Evolutionary conservation across 1,284 basidiomycete species (phyloP).

Genomic region (Exobasidium rhododendri): DNA sequence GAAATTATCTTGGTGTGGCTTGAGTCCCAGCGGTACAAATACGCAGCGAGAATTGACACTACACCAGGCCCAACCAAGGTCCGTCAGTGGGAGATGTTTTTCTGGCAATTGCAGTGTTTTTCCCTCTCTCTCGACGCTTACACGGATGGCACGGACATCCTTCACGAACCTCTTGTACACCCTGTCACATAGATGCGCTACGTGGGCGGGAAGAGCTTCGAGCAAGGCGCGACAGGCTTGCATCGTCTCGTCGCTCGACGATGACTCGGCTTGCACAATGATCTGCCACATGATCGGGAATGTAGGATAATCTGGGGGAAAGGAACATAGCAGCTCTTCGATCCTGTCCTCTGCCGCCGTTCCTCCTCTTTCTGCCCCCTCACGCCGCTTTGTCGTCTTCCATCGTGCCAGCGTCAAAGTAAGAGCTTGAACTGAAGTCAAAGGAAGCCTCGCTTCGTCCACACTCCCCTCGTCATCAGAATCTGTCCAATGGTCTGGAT

Average conservation of each 20-base stretch:
- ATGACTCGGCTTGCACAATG: background rate
- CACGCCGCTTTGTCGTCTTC: background rate
- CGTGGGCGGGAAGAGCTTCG: constrained; percentile 1
- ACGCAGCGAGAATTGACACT: constrained; percentile 51
- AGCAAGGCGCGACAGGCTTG: background rate
- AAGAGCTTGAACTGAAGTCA: constrained; percentile 8
- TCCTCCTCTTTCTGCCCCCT: background rate
- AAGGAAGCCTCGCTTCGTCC: background rate
- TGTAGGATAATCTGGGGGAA: background rate
- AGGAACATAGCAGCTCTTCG: constrained; percentile 8
- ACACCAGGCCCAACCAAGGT: constrained; percentile 41
- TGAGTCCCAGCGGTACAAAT: constrained; percentile 34
- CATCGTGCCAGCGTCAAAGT: constrained; percentile 10
- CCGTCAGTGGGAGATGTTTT: background rate
- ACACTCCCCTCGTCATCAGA: background rate
- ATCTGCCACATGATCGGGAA: constrained; percentile 14
- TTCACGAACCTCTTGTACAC: constrained; percentile 4
- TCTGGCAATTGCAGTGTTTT: background rate
- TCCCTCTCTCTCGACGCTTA: background rate
- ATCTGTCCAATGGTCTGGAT: constrained; percentile 7
- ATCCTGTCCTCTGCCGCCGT: background rate
- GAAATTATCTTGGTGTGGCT: constrained; percentile 44
- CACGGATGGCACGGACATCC: constrained; percentile 5
- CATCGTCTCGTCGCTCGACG: background rate
- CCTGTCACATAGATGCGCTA: background rate